Conservation (phyloP, 139 green algal species). For the Zygnema cylindricum region DNA sequence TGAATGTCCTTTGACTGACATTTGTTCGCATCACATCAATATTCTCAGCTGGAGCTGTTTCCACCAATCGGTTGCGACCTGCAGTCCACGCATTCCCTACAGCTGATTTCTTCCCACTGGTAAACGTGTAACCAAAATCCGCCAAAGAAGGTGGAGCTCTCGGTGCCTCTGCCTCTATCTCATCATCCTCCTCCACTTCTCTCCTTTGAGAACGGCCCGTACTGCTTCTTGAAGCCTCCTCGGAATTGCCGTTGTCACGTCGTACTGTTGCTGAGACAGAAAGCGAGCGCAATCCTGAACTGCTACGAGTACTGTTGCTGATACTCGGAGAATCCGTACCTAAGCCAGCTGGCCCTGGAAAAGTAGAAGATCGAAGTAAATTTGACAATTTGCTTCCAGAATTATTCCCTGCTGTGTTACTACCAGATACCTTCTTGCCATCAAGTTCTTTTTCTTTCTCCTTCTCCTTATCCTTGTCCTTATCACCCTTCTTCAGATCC, state of each 20-base stretch:
- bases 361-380: background rate
- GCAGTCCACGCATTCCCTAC: background rate
- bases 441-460: slow-evolving; percentile 5
- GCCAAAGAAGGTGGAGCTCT: background rate
- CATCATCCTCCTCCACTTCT: background rate
- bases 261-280: background rate
- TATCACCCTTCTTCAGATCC: slow-evolving; percentile 23
- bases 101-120: background rate
- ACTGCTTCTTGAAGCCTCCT: background rate
- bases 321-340: background rate
- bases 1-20: too few species aligned
- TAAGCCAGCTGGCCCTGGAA: background rate
- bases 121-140: background rate
- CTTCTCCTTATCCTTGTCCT: slow-evolving; percentile 5
- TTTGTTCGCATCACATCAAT: too few species aligned
- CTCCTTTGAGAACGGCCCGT: background rate
- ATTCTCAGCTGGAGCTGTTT: too few species aligned
- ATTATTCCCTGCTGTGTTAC: slow-evolving; percentile 6
- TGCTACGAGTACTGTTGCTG: background rate
- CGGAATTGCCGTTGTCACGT: background rate
- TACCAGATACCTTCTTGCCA: background rate
- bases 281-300: background rate
- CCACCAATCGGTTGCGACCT: background rate
- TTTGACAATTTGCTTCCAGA: slow-evolving; percentile 17
- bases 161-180: background rate